Evolutionary conservation across 495 filamentous ascomycete species (phyloP).

Genomic region (Corynascus novoguineensis): DNA sequence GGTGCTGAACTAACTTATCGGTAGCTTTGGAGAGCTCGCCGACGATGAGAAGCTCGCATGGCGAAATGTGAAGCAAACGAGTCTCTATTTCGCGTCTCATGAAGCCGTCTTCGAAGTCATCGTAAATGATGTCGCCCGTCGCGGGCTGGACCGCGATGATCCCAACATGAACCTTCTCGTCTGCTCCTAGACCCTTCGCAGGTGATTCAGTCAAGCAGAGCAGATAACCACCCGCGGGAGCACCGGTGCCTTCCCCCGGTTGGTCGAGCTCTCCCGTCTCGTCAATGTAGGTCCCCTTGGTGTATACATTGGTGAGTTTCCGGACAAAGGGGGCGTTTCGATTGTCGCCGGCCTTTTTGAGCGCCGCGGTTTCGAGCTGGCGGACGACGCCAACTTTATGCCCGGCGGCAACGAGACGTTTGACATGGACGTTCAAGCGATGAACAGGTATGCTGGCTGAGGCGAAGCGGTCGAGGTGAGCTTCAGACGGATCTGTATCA

Average conservation of each 20-base stretch:
- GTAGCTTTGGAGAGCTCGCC: conserved; percentile 89
- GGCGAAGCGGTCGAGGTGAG: conserved; percentile 86
- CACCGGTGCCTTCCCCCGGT: conserved; percentile 45
- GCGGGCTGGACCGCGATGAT: conserved; percentile 93
- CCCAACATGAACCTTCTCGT: conserved; percentile 90
- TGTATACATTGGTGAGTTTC: conserved; percentile 94
- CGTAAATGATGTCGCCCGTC: conserved; percentile 93
- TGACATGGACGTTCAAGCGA: conserved; percentile 88
- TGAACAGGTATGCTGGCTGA: conserved; percentile 95
- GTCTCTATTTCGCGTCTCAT: conserved; percentile 98
- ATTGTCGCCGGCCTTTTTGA: conserved; percentile 96
- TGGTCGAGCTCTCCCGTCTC: conserved; percentile 77
- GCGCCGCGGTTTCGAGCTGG: conserved; percentile 94
- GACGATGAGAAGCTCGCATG: conserved; percentile 94
- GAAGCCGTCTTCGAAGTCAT: conserved; percentile 95
- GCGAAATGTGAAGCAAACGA: conserved; percentile 85
- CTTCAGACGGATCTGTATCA: conserved; percentile 70
- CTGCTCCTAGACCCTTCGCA: conserved; percentile 77
- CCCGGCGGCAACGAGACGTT: conserved; percentile 83
- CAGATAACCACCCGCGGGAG: conserved; percentile 79
- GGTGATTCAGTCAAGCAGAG: conserved; percentile 88
- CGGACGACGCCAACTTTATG: conserved; percentile 95
- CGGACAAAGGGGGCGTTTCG: conserved; percentile 86
- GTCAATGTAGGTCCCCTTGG: conserved; percentile 97
- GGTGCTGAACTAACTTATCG: conserved; percentile 85